These are phyloP conservation scores for Noccaea bulbosa DNA, from an alignment of 345 rosid species.

Conservation along the genomic window DNA sequence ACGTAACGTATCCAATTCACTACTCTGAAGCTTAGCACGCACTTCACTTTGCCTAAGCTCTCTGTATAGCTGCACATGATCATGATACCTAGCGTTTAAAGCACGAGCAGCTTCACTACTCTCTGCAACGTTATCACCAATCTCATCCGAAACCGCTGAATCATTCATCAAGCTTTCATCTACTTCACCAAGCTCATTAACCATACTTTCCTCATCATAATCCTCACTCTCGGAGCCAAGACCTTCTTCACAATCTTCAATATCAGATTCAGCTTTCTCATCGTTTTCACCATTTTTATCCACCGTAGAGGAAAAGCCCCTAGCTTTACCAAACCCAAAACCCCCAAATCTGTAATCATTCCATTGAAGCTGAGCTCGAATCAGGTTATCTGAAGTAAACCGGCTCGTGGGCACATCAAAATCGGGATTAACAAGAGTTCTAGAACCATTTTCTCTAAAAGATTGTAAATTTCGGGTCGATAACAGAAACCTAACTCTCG, in stretches of 20 bases:
- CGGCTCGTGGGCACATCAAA: constrained; percentile 43
- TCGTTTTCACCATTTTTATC: constrained; percentile 38
- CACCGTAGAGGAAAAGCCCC: constrained; percentile 46
- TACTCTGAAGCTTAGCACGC: constrained; percentile 45
- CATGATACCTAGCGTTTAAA: constrained; percentile 37
- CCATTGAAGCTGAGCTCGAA: constrained; percentile 25
- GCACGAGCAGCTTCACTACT: constrained; percentile 28
- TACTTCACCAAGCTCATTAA: constrained; percentile 35
- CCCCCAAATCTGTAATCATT: constrained; percentile 24
- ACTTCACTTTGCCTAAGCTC: constrained; percentile 55
- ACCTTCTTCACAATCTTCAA: constrained; percentile 35
- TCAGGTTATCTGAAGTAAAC: constrained; percentile 36
- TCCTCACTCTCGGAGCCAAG: constrained; percentile 31
- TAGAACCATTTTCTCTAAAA: constrained; percentile 41
- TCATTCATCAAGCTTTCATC: constrained; percentile 23
- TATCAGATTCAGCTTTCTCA: constrained; percentile 20
- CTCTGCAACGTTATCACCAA: constrained; percentile 27
- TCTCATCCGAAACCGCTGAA: constrained; percentile 23
- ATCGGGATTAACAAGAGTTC: constrained; percentile 26
- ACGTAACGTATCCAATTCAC: constrained; percentile 51
- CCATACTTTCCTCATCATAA: constrained; percentile 34
- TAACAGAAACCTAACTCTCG: constrained; percentile 41
- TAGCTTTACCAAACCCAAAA: constrained; percentile 35
- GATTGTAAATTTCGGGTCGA: constrained; percentile 48
- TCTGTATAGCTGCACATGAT: constrained; percentile 61